Evolutionary conservation across 2,329 filamentous ascomycete species (phyloP).

Genomic region (Ophiocordyceps sinensis): DNA sequence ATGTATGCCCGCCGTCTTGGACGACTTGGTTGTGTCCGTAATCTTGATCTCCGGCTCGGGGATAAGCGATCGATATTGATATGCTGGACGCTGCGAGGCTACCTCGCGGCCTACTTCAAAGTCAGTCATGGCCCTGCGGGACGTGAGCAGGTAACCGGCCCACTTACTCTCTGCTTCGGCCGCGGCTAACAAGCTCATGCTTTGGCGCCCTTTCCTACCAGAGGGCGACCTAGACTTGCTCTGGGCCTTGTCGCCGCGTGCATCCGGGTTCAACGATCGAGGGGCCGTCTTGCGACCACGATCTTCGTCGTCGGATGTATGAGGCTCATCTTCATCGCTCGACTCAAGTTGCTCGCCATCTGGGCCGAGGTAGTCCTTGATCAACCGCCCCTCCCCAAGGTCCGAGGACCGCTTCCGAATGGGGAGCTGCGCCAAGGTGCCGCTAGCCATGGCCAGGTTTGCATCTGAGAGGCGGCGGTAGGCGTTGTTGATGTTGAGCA

Average conservation of each 20-base stretch:
- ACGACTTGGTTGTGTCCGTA: slow-evolving; percentile 43
- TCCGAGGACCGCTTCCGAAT: slow-evolving; percentile 35
- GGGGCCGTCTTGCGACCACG: slow-evolving; percentile 44
- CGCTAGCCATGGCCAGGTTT: slow-evolving; percentile 47
- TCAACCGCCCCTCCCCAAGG: slow-evolving; percentile 37
- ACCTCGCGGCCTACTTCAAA: slow-evolving; percentile 33
- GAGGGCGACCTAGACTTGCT: slow-evolving; percentile 17
- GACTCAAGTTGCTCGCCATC: slow-evolving; percentile 54
- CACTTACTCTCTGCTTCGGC: slow-evolving; percentile 66
- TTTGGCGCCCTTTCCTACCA: slow-evolving; percentile 24
- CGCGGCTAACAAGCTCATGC: slow-evolving; percentile 53
- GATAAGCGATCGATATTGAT: slow-evolving; percentile 49
- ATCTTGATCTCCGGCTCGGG: slow-evolving; percentile 52
- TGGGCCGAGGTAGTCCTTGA: slow-evolving; percentile 52
- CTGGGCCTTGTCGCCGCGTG: slow-evolving; percentile 19
- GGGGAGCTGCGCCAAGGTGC: slow-evolving; percentile 46
- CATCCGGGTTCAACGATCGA: slow-evolving; percentile 27
- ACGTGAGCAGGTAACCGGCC: neutral
- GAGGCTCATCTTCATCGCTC: slow-evolving; percentile 55
- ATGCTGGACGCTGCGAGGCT: slow-evolving; percentile 29
- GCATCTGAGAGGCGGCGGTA: slow-evolving; percentile 61
- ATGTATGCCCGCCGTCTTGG: slow-evolving; percentile 50
- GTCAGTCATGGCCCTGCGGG: neutral
- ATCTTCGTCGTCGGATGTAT: slow-evolving; percentile 53
- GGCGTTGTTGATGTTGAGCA: slow-evolving; percentile 53